Conservation (phyloP, 2,329 filamentous ascomycete genomes). For the Teratosphaeria nubilosa region DNA sequence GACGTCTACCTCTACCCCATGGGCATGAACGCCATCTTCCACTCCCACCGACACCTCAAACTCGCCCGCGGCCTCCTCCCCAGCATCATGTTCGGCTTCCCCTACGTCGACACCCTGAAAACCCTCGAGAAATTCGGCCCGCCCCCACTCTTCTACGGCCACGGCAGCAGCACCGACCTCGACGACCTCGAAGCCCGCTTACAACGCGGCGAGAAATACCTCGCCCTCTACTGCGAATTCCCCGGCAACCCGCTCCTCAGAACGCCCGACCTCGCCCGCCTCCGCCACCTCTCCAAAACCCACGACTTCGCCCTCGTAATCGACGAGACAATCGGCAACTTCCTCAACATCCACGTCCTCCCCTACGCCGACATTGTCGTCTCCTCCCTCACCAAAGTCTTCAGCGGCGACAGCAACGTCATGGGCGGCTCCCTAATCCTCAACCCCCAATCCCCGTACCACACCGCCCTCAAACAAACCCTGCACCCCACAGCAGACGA, state of each 20-base stretch:
- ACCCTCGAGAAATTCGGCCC: slow-evolving; percentile 90
- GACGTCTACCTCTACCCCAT: slow-evolving; percentile 84
- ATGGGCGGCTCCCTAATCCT: slow-evolving; percentile 72
- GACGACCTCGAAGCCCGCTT: slow-evolving; percentile 72
- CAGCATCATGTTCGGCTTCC: slow-evolving; percentile 91
- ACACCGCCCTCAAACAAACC: slow-evolving; percentile 56
- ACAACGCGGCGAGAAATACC: slow-evolving; percentile 60
- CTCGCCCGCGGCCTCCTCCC: slow-evolving; percentile 53
- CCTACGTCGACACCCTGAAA: slow-evolving; percentile 94
- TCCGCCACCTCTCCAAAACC: slow-evolving; percentile 65
- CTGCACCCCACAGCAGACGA: slow-evolving; percentile 32
- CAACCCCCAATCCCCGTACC: slow-evolving; percentile 60
- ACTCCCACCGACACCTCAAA: slow-evolving; percentile 66
- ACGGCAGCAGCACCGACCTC: slow-evolving; percentile 64
- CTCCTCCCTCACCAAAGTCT: slow-evolving; percentile 91
- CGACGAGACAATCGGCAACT: slow-evolving; percentile 94
- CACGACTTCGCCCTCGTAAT: slow-evolving; percentile 86
- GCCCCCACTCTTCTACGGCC: slow-evolving; percentile 79
- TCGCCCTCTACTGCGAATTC: slow-evolving; percentile 88
- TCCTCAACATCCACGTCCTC: slow-evolving; percentile 89
- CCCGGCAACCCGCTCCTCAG: slow-evolving; percentile 83
- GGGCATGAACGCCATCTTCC: slow-evolving; percentile 95
- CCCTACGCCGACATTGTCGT: slow-evolving; percentile 85
- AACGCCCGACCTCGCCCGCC: slow-evolving; percentile 74
- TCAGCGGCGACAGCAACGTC: slow-evolving; percentile 94